Conservation (phyloP, 2,329 filamentous ascomycete species). For the Fusarium penzigii region DNA sequence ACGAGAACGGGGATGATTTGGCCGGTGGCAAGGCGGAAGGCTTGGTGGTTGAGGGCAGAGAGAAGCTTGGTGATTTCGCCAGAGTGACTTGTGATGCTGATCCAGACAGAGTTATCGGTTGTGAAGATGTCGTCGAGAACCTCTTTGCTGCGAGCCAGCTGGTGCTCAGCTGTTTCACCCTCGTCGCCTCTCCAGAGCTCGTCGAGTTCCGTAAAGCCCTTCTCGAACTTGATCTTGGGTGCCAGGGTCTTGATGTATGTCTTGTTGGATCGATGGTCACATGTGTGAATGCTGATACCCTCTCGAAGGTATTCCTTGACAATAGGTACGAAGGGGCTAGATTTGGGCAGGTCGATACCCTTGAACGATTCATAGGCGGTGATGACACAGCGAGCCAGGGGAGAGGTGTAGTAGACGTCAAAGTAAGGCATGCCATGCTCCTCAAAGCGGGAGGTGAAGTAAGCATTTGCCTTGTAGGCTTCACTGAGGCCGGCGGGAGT, state of each 20-base stretch:
- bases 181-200: slow-evolving; percentile 44
- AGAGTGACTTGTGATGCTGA: slow-evolving; percentile 62
- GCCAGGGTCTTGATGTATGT: slow-evolving; percentile 54
- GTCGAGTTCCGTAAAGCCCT: slow-evolving; percentile 59
- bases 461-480: slow-evolving; percentile 57
- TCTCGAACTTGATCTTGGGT: slow-evolving; percentile 58
- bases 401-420: slow-evolving; percentile 65
- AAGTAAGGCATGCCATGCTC: slow-evolving; percentile 59
- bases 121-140: slow-evolving; percentile 60
- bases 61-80: slow-evolving; percentile 57
- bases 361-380: slow-evolving; percentile 65
- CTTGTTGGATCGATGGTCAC: slow-evolving; percentile 60
- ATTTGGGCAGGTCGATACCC: slow-evolving; percentile 51
- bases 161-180: slow-evolving; percentile 46
- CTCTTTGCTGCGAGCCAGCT: slow-evolving; percentile 49
- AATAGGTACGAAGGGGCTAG: slow-evolving; percentile 54
- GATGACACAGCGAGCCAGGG: slow-evolving; percentile 61
- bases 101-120: slow-evolving; percentile 53
- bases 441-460: slow-evolving; percentile 57
- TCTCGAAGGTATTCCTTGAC: slow-evolving; percentile 69
- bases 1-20: slow-evolving; percentile 69
- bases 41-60: slow-evolving; percentile 59
- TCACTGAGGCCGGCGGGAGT: slow-evolving; percentile 59
- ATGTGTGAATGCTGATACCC: slow-evolving; percentile 67
- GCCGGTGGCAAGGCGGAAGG: slow-evolving; percentile 65